Conservation (phyloP, 345 rosid genomes). For the Gossypium mustelinum region DNA sequence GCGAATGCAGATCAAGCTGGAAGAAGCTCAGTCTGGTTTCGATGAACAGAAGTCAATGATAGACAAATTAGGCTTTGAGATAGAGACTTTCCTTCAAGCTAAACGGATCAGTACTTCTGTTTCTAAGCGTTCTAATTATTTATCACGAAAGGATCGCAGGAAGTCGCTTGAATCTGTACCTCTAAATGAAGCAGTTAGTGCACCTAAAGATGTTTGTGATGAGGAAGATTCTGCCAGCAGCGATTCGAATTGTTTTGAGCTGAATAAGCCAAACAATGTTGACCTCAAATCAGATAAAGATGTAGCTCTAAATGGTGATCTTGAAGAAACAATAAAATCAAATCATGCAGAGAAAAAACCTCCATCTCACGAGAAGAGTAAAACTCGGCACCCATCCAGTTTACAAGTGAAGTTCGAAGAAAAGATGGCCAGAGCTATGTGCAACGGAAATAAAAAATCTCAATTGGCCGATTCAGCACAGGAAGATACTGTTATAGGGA, state of each 20-base stretch:
- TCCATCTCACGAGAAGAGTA: constrained; percentile 35
- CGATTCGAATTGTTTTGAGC: constrained; percentile 85
- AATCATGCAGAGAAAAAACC: constrained; percentile 32
- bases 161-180: constrained; percentile 78
- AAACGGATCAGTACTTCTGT: constrained; percentile 28
- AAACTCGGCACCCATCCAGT: constrained; percentile 41
- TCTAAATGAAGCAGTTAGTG: constrained; percentile 57
- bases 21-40: constrained; percentile 46
- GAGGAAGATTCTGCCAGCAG: constrained; percentile 73
- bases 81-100: constrained; percentile 67
- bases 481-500: constrained; percentile 24
- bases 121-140: constrained; percentile 29
- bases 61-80: constrained; percentile 73
- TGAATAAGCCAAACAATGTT: constrained; percentile 45
- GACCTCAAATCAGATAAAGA: constrained; percentile 31
- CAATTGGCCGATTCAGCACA: constrained; percentile 29
- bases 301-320: constrained; percentile 28
- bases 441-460: constrained; percentile 40
- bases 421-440: constrained; percentile 62
- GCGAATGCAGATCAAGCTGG: constrained; percentile 72
- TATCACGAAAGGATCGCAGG: constrained; percentile 38
- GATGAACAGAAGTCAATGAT: constrained; percentile 41
- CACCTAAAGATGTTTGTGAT: constrained; percentile 50
- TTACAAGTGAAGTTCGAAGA: constrained; percentile 77
- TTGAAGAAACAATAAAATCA: constrained; percentile 31